Evolutionary conservation across 2,329 filamentous ascomycete genomes (phyloP), one percentile per base, ranked within the genome.

Genomic region (Neofusicoccum umdonicola): DNA sequence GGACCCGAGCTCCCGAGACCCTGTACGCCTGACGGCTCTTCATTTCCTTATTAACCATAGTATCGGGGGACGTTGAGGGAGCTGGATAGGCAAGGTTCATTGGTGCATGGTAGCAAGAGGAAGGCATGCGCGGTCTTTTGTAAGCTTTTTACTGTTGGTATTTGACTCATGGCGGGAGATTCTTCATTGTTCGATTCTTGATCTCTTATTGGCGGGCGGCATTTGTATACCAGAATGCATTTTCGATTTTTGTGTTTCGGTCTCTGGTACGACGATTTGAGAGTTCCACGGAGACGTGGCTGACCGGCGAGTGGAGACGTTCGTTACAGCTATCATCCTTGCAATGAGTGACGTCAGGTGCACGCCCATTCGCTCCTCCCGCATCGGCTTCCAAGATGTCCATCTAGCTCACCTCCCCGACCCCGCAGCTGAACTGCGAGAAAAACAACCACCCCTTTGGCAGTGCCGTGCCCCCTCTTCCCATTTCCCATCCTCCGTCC

Each of bases 181-280:
- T 60, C 6, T 3, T 15, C 42, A 4, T 39, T 60, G 13, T 44
- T 39, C 37, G 17, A 19, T 47, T 31, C 12, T 47, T 47, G 31
- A 4, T 17, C 1, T 37, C 22, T 47, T 19, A 4, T 47, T 19
- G 31, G 41, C 17, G 56, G 41, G 42, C 31, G 56, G 56, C 56
- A 60, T 60, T 31, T 60, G 56, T 60, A 60, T 60, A 60, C 56
- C 56, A 47, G 56, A 60, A 60, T 60, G 56, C 56, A 60, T 60
- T 60, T 45, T 47, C 31, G n/a, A 22, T 47, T 35, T 45, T 17
- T 52, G 11, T 52, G 4, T 11, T 39, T 39, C 11, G 6, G 9
- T 13, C 9, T 11, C 37, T 13, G 37, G 8, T 7, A 31, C 27
- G 6, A 31, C 27, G 6, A 31, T 31, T 31, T 31, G 27, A 31